Base-by-base conservation (phyloP, 2,329 filamentous ascomycete species). In the Colletotrichum trifolii region DNA sequence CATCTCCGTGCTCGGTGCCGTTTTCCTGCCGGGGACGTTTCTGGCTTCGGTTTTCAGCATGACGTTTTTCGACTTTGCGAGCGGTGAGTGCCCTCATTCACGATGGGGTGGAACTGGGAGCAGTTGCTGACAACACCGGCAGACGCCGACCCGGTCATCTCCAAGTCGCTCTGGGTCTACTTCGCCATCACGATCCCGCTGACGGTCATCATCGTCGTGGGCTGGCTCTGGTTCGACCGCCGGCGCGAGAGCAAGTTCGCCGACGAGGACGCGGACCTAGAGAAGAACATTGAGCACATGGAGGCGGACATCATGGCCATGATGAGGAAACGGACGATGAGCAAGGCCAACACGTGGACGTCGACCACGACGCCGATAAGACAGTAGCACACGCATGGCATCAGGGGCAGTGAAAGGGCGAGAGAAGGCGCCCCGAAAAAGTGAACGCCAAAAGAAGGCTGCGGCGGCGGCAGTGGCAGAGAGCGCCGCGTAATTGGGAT, bases 51-150 rank as follows among this genome's bases (percentile, higher is more conserved):
- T 90, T 33, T 90, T 90, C 69, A 85, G 83, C 78, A 90, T 89
- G 86, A 86, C 86, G 0, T 90, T 90, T 73, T 90, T 90, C 77
- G 83, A 89, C 75, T 89, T 89, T 69, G 82, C 83, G 68, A 75
- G 78, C 43, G 76, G 81, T 81, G 72, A 67, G 75, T 72, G 11
- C 8, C 25, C 38, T 46, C 17, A 54, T 40, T 40, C 38, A 12
- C n/a, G 43, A 17, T 2, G 43, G 43, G 43, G 6, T 46, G 15
- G 43, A 15, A 25, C 58, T 50, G 17, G 17, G 10, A 12, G 12
- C 8, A 3, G 15, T 34, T 58, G 36, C 55, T 58, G 8, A 58
- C 39, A 13, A 10, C 15, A 6, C 47, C 39, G 56, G 4, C 66
- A 72, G 77, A 73, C 54, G 73, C 76, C 5, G 73, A 76, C 15